Conservation (phyloP, 352 stramenopile genomes). For the Phytophthora rubi region DNA sequence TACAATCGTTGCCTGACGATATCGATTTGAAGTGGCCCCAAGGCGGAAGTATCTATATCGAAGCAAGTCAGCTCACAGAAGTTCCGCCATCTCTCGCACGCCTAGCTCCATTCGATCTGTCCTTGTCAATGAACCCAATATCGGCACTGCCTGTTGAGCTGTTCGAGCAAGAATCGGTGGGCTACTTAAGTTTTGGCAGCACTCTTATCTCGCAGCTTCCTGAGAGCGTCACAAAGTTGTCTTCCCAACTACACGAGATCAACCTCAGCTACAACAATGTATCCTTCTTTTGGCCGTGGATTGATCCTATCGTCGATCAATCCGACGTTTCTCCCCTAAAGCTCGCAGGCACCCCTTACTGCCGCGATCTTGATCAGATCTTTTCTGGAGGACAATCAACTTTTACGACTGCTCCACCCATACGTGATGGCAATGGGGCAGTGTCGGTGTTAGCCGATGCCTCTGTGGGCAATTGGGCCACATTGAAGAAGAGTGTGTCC, state of each 20-base stretch:
- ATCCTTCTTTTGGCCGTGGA: conserved; percentile 23
- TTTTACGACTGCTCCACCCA: neutral
- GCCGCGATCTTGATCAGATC: conserved; percentile 11
- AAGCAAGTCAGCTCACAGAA: conserved; percentile 19
- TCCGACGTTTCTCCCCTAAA: neutral
- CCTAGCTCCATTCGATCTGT: conserved; percentile 22
- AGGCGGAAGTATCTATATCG: conserved; percentile 23
- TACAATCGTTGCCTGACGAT: conserved; percentile 39
- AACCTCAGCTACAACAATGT: conserved; percentile 25
- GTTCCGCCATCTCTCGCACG: conserved; percentile 17
- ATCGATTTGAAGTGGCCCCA: conserved; percentile 43
- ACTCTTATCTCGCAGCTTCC: conserved; percentile 25
- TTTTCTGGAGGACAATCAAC: conserved; percentile 8
- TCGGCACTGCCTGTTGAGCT: conserved; percentile 15
- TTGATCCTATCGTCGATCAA: conserved; percentile 13
- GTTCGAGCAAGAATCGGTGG: conserved; percentile 19
- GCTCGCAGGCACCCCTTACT: conserved; percentile 19
- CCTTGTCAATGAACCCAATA: conserved; percentile 26
- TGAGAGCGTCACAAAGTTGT: conserved; percentile 10
- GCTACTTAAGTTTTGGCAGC: conserved; percentile 22
- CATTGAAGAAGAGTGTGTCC: conserved; percentile 8
- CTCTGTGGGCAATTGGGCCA: conserved; percentile 16
- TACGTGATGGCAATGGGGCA: neutral
- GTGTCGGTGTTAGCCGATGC: conserved; percentile 10
- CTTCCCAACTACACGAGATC: conserved; percentile 11